Evolutionary conservation across 805 yeast genomes (phyloP).

Genomic region (Priceomyces fermenticarens): DNA sequence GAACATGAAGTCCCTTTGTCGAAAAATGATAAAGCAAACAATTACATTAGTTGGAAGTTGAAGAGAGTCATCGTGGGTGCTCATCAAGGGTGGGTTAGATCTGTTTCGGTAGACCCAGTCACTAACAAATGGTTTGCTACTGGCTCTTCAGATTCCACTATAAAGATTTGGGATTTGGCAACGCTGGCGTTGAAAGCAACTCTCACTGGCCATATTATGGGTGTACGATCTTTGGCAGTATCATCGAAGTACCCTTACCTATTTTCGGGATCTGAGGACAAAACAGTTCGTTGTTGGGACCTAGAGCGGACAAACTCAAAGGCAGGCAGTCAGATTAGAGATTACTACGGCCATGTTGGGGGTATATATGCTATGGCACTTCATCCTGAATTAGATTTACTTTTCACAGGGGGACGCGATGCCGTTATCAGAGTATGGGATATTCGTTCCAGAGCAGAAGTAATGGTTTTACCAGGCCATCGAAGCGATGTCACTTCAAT

Average conservation of each 20-base stretch:
- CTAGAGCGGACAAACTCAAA: conserved; percentile 73
- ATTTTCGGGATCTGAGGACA: conserved; percentile 92
- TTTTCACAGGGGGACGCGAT: conserved; percentile 89
- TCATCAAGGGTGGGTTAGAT: conserved; percentile 89
- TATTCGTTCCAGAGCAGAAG: conserved; percentile 71
- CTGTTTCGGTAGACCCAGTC: conserved; percentile 74
- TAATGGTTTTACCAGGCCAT: conserved; percentile 81
- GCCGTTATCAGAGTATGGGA: conserved; percentile 91
- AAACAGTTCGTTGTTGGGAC: conserved; percentile 94
- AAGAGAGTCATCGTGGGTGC: conserved; percentile 73
- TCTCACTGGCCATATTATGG: conserved; percentile 88
- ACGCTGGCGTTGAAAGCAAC: conserved; percentile 67
- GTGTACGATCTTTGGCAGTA: conserved; percentile 72
- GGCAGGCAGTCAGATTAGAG: conserved; percentile 55
- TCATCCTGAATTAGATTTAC: conserved; percentile 82
- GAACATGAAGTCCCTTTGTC: no score
- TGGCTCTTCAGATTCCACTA: conserved; percentile 85
- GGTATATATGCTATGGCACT: conserved; percentile 81
- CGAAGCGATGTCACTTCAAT: conserved; percentile 70
- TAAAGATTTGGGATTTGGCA: conserved; percentile 89
- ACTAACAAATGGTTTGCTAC: conserved; percentile 89
- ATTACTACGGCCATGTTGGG: conserved; percentile 91
- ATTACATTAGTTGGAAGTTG: conserved; percentile 52
- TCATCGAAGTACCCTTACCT: conserved; percentile 80
- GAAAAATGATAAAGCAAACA: not conserved